Conservation (phyloP, 1,139 yeast species). For the Insectozyma bohioensis region DNA sequence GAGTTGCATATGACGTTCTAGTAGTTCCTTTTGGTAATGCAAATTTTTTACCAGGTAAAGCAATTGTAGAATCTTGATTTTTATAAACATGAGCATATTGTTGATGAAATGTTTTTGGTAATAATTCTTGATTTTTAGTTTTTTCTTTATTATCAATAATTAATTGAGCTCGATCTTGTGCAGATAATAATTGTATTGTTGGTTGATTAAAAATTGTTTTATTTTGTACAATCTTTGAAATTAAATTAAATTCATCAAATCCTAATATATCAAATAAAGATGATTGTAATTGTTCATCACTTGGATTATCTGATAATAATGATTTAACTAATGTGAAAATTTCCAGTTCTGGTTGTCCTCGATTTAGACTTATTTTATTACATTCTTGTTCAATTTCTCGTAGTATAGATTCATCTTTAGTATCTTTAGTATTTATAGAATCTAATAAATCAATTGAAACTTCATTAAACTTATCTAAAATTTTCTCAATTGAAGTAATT, state of each 20-base stretch:
- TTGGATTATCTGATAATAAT: conserved; percentile 28
- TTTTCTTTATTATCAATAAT: conserved; percentile 53
- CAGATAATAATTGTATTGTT: conserved; percentile 15
- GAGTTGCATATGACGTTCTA: conserved; percentile 57
- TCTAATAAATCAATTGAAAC: conserved; percentile 34
- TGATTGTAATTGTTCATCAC: conserved; percentile 67
- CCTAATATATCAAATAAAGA: conserved; percentile 77
- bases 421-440: conserved; percentile 17
- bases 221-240: conserved; percentile 62
- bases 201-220: conserved; percentile 28
- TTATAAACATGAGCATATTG: conserved; percentile 88
- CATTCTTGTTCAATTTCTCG: conserved; percentile 28
- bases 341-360: conserved; percentile 26
- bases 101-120: conserved; percentile 45
- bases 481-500: conserved; percentile 26
- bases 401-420: conserved; percentile 12
- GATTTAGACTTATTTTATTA: conserved; percentile 24
- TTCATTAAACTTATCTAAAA: conserved; percentile 29
- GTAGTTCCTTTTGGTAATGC: conserved; percentile 81
- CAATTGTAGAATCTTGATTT: conserved; percentile 63
- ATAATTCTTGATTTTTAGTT: conserved; percentile 51
- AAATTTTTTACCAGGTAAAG: conserved; percentile 78
- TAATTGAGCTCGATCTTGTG: conserved; percentile 55
- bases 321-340: conserved; percentile 23
- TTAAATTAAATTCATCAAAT: conserved; percentile 78